Evolutionary conservation across 139 green algal genomes (phyloP).

Genomic region (Coccomyxa sp.): DNA sequence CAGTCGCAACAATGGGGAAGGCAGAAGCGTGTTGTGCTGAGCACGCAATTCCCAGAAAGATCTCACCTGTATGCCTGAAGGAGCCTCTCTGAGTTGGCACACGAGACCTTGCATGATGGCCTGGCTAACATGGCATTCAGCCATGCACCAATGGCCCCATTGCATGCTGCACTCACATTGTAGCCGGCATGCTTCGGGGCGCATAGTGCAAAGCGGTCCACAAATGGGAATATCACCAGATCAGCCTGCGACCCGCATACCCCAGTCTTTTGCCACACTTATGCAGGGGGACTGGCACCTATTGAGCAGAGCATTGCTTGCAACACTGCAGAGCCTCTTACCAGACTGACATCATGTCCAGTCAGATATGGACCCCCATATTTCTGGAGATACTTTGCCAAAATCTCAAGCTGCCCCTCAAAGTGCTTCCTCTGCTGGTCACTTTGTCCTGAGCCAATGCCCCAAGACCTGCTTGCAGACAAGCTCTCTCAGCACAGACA

Average conservation of each 20-base stretch:
- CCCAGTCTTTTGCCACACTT: neutral
- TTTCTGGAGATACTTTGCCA: slow-evolving; percentile 10
- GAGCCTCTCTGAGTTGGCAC: slow-evolving; percentile 29
- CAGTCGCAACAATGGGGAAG: neutral
- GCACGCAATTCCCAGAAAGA: neutral
- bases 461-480: slow-evolving; percentile 36
- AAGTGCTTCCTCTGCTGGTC: slow-evolving; percentile 28
- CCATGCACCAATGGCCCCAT: slow-evolving; percentile 19
- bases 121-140: slow-evolving; percentile 33
- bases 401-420: slow-evolving; percentile 13
- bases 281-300: neutral
- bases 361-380: slow-evolving; percentile 37
- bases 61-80: slow-evolving; percentile 18
- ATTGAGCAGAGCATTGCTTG: too few relatives aligned
- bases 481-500: too few relatives aligned
- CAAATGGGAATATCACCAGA: slow-evolving; percentile 34
- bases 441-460: slow-evolving; percentile 34
- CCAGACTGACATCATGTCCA: slow-evolving; percentile 17
- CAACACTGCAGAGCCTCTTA: too few relatives aligned
- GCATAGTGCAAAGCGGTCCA: slow-evolving; percentile 27
- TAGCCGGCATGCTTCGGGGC: slow-evolving; percentile 9
- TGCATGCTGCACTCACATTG: slow-evolving; percentile 9
- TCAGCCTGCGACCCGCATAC: slow-evolving; percentile 22
- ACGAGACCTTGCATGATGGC: slow-evolving; percentile 18
- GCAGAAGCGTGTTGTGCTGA: neutral